phyloP scores from a whole-genome alignment of 371 early-diverging fungal species.

The Paraphysoderma sedebokerense region DNA sequence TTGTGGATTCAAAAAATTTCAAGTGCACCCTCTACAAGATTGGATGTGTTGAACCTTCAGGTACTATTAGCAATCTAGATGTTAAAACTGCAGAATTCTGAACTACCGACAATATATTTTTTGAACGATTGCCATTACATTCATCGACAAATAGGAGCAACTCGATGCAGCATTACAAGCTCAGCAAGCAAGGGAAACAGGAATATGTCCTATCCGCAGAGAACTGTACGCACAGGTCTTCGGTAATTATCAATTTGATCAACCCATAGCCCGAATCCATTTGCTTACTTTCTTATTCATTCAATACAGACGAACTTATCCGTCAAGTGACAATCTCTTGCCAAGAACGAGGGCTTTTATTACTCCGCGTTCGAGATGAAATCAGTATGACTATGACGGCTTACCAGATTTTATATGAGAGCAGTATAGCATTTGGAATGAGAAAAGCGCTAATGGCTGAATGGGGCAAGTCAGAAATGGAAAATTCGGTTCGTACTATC shows the following conservation, averaged over 20 bases:
- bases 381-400: conserved; percentile 37
- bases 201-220: conserved; percentile 30
- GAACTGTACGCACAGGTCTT: conserved; percentile 36
- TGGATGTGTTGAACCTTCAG: conserved; percentile 36
- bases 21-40: conserved; percentile 26
- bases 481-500: conserved; percentile 15
- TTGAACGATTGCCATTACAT: no score
- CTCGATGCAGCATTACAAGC: conserved; percentile 36
- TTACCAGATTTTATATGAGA: conserved; percentile 34
- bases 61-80: conserved; percentile 7
- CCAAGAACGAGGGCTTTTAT: conserved; percentile 32
- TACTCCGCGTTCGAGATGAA: conserved; percentile 33
- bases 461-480: conserved; percentile 32
- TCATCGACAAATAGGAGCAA: conserved; percentile 24
- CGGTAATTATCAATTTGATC: conserved; percentile 10
- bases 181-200: conserved; percentile 34
- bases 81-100: background rate
- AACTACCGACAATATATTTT: background rate
- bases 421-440: conserved; percentile 36
- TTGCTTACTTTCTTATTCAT: no score
- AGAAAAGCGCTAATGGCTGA: conserved; percentile 33
- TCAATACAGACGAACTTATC: conserved; percentile 24
- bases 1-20: conserved; percentile 35
- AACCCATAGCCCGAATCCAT: no score
- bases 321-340: conserved; percentile 35